phyloP scores from a whole-genome alignment of 805 yeast species.

The Candida chauliodis region DNA sequence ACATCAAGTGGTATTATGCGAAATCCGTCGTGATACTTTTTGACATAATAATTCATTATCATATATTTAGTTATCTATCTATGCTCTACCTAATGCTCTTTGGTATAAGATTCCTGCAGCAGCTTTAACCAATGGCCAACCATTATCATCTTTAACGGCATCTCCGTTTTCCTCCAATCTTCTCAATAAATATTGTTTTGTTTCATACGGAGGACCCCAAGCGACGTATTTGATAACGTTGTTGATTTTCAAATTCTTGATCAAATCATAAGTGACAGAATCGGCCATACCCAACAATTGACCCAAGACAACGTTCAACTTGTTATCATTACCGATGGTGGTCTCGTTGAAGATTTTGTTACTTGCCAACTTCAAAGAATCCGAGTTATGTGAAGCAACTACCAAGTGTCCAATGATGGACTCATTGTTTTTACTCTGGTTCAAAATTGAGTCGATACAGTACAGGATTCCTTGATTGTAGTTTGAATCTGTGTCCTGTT shows the following conservation, averaged over 20 bases:
- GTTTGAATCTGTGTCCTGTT: conserved; percentile 73
- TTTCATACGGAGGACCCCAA: conserved; percentile 96
- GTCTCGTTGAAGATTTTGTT: conserved; percentile 38
- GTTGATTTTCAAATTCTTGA: conserved; percentile 57
- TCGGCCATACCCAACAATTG: conserved; percentile 97
- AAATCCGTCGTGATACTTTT: no score
- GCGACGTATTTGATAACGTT: conserved; percentile 93
- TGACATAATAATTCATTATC: not conserved
- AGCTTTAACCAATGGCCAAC: conserved; percentile 67
- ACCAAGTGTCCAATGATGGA: conserved; percentile 71
- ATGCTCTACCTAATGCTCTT: conserved; percentile 19
- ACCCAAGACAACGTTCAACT: conserved; percentile 74
- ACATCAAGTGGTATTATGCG: no score
- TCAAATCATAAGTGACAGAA: conserved; percentile 73
- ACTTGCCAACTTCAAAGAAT: conserved; percentile 73
- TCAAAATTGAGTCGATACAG: conserved; percentile 57
- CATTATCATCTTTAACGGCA: conserved; percentile 81
- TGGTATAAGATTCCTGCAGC: conserved; percentile 29
- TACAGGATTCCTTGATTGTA: conserved; percentile 67
- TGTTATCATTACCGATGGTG: conserved; percentile 17
- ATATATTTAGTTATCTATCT: conserved; percentile 2
- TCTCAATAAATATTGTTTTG: conserved; percentile 83
- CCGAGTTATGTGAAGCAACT: conserved; percentile 85
- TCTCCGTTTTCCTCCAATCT: conserved; percentile 95
- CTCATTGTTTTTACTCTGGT: conserved; percentile 34